Conservation (phyloP, 2,329 filamentous ascomycete genomes). For the Phaeosphaeriaceae sp. region DNA sequence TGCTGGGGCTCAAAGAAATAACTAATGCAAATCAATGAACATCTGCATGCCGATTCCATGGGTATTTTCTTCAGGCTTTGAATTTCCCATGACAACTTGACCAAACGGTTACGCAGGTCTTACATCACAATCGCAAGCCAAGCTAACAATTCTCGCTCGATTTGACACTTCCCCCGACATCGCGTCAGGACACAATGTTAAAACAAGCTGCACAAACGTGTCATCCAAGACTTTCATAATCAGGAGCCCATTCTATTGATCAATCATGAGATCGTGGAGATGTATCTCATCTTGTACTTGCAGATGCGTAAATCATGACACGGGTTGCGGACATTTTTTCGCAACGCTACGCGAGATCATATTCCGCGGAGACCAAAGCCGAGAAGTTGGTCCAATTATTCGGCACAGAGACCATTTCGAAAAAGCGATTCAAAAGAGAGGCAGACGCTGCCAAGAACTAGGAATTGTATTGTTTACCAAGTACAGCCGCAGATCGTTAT, state of each 20-base stretch:
- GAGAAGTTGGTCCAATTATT: constrained; percentile 12
- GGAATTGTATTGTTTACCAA: neutral
- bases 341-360: constrained; percentile 4
- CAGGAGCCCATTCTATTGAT: no score
- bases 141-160: constrained; percentile 1
- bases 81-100: constrained; percentile 5
- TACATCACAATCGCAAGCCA: neutral
- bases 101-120: neutral
- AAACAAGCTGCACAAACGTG: no score
- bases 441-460: neutral
- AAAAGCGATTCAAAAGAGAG: neutral
- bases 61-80: neutral
- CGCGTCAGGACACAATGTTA: neutral
- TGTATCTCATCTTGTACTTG: constrained; percentile 2
- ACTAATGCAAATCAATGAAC: neutral
- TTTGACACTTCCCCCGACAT: neutral
- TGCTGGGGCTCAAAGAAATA: no score
- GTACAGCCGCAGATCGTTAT: neutral
- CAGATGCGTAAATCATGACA: neutral
- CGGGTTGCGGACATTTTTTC: neutral
- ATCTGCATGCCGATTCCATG: neutral
- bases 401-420: constrained; percentile 7
- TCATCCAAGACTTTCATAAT: no score
- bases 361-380: constrained; percentile 15
- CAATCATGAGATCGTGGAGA: constrained; percentile 1